phyloP scores from a whole-genome alignment of 2,329 filamentous ascomycete genomes.

The Pseudogymnoascus sp. region DNA sequence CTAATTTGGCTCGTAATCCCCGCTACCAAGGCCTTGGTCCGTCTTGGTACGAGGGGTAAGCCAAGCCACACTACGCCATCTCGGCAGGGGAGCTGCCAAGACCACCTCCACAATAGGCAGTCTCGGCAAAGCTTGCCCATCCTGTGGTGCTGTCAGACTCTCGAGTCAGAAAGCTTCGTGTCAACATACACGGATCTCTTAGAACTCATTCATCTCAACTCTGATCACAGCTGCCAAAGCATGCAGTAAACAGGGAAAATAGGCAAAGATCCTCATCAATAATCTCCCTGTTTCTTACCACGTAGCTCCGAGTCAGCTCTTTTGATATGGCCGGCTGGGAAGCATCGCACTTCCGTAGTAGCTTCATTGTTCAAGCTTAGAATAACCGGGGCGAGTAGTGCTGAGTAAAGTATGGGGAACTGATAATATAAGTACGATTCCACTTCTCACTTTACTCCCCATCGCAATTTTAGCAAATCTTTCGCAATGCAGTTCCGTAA shows the following conservation, averaged over 20 bases:
- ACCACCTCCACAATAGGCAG: not conserved
- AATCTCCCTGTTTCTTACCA: not conserved
- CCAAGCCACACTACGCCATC: not conserved
- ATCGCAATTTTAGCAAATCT: not conserved
- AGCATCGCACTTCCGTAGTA: not conserved
- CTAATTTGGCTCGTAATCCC: not conserved
- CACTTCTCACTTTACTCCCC: not conserved
- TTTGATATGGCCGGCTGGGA: not conserved
- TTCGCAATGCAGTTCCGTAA: not conserved
- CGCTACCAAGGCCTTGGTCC: not conserved
- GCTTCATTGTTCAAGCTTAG: not conserved
- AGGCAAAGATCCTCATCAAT: not conserved
- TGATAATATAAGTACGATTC: not conserved
- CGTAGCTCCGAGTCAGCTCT: not conserved
- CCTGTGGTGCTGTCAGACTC: not conserved
- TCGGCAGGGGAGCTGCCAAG: not conserved
- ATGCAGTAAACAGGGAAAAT: not conserved
- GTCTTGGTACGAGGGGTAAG: not conserved
- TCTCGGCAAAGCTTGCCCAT: not conserved
- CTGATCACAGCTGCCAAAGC: not conserved
- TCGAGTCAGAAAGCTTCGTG: conserved; percentile 1
- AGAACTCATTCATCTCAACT: not conserved
- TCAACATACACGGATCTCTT: not conserved
- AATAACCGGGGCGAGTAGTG: not conserved
- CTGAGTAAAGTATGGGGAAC: not conserved